phyloP scores from a whole-genome alignment of 257 asterid species.

The Verbena officinalis region DNA sequence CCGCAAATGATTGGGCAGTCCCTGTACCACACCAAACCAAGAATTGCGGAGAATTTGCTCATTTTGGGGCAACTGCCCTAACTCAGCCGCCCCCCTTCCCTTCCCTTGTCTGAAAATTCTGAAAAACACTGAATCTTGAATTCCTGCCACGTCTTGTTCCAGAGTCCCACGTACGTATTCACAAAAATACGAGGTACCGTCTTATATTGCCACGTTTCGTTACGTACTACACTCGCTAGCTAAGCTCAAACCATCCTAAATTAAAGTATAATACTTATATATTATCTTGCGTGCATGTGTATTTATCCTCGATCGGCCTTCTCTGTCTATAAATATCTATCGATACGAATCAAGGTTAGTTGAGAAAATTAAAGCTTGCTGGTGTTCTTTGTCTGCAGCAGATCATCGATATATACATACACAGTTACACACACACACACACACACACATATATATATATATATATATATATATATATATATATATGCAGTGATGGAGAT shows the following conservation, averaged over 20 bases:
- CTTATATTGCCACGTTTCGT: constrained; percentile 24
- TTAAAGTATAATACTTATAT: not conserved
- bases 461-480: not conserved
- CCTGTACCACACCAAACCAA: not conserved
- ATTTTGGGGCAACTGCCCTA: no score
- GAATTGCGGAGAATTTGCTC: no score
- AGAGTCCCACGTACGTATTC: constrained; percentile 25
- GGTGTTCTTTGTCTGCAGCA: no score
- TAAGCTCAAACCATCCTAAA: not conserved
- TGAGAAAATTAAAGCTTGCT: no score
- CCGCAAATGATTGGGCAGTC: not conserved
- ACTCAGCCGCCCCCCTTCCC: no score
- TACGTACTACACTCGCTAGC: constrained; percentile 17
- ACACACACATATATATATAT: no score
- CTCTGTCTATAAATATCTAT: not conserved
- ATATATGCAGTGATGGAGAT: not conserved
- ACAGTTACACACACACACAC: no score
- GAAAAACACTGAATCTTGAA: not conserved
- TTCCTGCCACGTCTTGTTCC: constrained; percentile 9
- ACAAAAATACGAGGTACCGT: not conserved
- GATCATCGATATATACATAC: no score
- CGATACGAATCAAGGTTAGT: not conserved
- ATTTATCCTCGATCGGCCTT: no score
- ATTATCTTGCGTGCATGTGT: no score
- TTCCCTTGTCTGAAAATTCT: not conserved